A percentile compares a stretch with the other conserved stretches of the same genome.
Evolutionary conservation across 768 basidiomycete genomes (phyloP).

Genomic region (Asterophora parasitica): DNA sequence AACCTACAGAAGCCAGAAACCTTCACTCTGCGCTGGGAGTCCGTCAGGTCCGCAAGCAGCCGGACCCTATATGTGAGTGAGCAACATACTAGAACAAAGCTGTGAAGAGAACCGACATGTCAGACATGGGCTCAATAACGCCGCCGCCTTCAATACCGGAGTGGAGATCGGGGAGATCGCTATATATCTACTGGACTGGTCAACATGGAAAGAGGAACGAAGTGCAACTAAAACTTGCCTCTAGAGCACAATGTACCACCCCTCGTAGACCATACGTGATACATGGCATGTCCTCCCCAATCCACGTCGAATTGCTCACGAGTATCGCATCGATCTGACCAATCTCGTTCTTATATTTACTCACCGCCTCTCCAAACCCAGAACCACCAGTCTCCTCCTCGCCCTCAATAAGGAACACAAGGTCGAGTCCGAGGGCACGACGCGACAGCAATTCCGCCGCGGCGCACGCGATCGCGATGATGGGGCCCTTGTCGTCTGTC

Average conservation of each 20-base stretch:
- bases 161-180: constrained; percentile 75
- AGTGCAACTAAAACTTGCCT: constrained; percentile 35
- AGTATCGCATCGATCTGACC: constrained; percentile 87
- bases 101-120: constrained; percentile 54
- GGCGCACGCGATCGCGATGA: constrained; percentile 87
- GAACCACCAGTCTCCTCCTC: constrained; percentile 94
- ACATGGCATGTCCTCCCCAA: constrained; percentile 86
- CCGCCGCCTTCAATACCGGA: constrained; percentile 94
- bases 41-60: constrained; percentile 66
- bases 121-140: constrained; percentile 84
- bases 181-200: constrained; percentile 49
- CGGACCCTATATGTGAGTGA: constrained; percentile 51
- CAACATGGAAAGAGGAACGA: background rate
- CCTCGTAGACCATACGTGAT: constrained; percentile 94
- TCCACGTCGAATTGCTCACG: constrained; percentile 96
- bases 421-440: constrained; percentile 75
- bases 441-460: constrained; percentile 73
- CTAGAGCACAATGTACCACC: constrained; percentile 82
- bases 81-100: background rate
- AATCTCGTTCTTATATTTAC: constrained; percentile 74
- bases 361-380: constrained; percentile 78
- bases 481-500: constrained; percentile 94
- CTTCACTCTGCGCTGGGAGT: constrained; percentile 51
- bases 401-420: constrained; percentile 91
- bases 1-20: constrained; percentile 82